These are phyloP conservation scores for Suhomyces emberorum DNA, from an alignment of 805 yeast genomes.

Conservation along the genomic window DNA sequence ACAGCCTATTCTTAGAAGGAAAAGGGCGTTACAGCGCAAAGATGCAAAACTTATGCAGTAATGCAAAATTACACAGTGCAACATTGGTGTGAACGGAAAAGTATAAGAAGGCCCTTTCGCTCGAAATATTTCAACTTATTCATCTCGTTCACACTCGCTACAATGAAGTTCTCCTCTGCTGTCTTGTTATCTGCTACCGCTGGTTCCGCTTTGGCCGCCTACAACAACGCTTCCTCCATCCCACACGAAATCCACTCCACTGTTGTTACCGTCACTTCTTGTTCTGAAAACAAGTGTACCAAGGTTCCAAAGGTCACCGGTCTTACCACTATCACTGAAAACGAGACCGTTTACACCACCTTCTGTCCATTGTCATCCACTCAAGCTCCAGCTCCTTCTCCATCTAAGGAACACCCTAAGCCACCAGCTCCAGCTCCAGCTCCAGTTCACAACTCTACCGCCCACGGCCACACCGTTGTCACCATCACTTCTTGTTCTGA, in stretches of 20 bases:
- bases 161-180: conserved; percentile 37
- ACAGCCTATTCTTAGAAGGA: too few relatives aligned
- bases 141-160: too few relatives aligned
- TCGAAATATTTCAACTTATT: too few relatives aligned
- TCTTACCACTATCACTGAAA: conserved; percentile 20
- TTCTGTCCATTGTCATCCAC: conserved; percentile 23
- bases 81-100: too few relatives aligned
- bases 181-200: conserved; percentile 18
- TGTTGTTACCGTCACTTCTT: conserved; percentile 25
- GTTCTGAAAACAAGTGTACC: conserved; percentile 25
- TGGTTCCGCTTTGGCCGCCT: conserved; percentile 21
- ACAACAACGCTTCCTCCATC: conserved; percentile 22
- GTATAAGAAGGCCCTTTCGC: too few relatives aligned
- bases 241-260: conserved; percentile 17
- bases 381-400: conserved; percentile 14
- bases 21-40: too few relatives aligned
- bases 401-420: conserved; percentile 9
- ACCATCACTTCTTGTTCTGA: conserved; percentile 41
- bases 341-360: conserved; percentile 21
- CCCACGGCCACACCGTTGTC: conserved; percentile 30
- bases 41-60: too few relatives aligned
- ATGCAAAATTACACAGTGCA: too few relatives aligned
- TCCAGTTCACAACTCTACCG: conserved; percentile 10
- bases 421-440: conserved; percentile 18
- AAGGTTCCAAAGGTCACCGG: conserved; percentile 21